Conservation (phyloP, 805 yeast species). For the Saccharomycopsis lassenensis region DNA sequence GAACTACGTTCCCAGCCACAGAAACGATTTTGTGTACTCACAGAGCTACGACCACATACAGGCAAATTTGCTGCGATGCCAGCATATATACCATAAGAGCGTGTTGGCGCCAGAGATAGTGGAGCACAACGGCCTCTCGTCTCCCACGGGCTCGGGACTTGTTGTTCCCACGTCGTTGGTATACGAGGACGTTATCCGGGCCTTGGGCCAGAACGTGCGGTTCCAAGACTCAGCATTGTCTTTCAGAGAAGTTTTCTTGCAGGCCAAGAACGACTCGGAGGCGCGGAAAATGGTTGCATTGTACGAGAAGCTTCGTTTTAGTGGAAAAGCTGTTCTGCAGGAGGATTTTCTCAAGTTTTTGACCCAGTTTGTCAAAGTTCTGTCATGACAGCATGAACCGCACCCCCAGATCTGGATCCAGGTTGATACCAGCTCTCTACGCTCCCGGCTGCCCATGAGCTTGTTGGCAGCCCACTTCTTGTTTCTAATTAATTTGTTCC, state of each 20-base stretch:
- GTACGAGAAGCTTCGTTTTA: constrained; percentile 16
- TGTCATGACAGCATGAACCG: no score
- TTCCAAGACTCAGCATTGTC: constrained; percentile 3
- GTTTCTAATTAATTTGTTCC: no score
- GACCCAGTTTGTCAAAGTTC: constrained; percentile 14
- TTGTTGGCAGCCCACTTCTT: no score
- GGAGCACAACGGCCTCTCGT: constrained; percentile 16
- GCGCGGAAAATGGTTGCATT: constrained; percentile 6
- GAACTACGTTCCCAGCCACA: constrained; percentile 14
- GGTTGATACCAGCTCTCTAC: no score
- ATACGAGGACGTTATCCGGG: constrained; percentile 17
- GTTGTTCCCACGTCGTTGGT: constrained; percentile 15
- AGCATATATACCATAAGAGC: constrained; percentile 12
- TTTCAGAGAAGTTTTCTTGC: constrained; percentile 11
- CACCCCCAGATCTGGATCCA: no score
- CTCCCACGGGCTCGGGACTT: constrained; percentile 11
- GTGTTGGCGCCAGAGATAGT: constrained; percentile 5
- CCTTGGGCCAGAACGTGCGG: constrained; percentile 9
- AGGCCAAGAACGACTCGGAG: not conserved
- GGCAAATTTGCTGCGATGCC: constrained; percentile 13
- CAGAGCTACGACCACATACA: constrained; percentile 6
- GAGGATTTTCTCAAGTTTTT: constrained; percentile 15
- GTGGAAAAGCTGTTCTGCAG: constrained; percentile 12
- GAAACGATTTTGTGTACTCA: constrained; percentile 8
- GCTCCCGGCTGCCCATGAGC: no score